A percentile compares a stretch with the other conserved stretches of the same genome.
Evolutionary conservation across 352 stramenopile species (phyloP).

Genomic region (Globisporangium spiculum): DNA sequence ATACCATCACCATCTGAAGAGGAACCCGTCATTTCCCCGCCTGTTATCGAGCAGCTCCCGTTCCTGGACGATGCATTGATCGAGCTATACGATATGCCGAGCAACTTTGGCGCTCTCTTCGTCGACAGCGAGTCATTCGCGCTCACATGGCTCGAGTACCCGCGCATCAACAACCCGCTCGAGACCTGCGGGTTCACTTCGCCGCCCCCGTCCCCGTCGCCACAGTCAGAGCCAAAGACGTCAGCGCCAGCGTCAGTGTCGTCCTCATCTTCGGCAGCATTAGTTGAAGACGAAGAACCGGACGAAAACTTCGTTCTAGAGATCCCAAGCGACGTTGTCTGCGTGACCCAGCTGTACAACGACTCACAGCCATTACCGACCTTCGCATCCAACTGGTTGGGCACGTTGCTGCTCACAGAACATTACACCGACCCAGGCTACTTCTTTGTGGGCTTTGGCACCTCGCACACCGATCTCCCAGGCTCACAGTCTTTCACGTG

Average conservation of each 20-base stretch:
- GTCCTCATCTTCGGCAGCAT: not conserved
- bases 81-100: not conserved
- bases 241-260: not conserved
- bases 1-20: not conserved
- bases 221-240: not conserved
- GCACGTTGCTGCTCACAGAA: not conserved
- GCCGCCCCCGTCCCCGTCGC: not conserved
- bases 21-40: not conserved
- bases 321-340: constrained; percentile 7
- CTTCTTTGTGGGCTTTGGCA: constrained; percentile 8
- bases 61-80: not conserved
- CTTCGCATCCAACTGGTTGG: not conserved
- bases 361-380: not conserved
- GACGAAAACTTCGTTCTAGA: not conserved
- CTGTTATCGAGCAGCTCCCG: not conserved
- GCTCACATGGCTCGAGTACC: constrained; percentile 1
- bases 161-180: not conserved
- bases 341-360: not conserved
- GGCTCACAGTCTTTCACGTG: constrained; percentile 10
- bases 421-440: not conserved
- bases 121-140: constrained; percentile 2
- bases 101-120: constrained; percentile 2
- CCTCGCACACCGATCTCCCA: constrained; percentile 1
- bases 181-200: constrained; percentile 1
- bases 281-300: not conserved